These are phyloP conservation scores for Tuctoria greenei DNA, from an alignment of 176 grass and related monocot genomes.

Conservation along the genomic window DNA sequence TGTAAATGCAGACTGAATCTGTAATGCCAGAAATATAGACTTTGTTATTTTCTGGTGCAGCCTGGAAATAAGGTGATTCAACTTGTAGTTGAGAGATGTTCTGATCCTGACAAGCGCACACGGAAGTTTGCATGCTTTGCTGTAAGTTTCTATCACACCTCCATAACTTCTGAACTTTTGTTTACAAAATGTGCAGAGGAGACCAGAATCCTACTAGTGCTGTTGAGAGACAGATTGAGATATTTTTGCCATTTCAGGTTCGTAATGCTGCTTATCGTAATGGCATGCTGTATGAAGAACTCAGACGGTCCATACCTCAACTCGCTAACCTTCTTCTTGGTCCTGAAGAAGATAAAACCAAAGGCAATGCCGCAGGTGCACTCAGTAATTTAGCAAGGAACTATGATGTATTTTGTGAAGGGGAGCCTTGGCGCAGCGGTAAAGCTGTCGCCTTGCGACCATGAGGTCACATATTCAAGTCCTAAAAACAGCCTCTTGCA, in stretches of 20 bases:
- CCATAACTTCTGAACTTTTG: neutral
- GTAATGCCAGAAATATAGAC: constrained; percentile 19
- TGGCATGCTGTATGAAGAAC: constrained; percentile 77
- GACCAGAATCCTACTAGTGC: neutral
- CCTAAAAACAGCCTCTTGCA: too few species aligned
- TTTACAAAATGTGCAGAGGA: neutral
- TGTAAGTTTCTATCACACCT: constrained; percentile 50
- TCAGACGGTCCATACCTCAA: constrained; percentile 75
- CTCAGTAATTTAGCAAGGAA: constrained; percentile 87
- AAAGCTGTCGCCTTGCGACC: too few species aligned
- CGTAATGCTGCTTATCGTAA: constrained; percentile 99
- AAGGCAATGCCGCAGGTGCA: constrained; percentile 90
- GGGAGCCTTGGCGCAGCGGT: too few species aligned
- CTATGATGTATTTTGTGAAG: constrained; percentile 64
- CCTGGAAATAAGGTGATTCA: constrained; percentile 67
- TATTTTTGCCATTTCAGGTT: constrained; percentile 48
- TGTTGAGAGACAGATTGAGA: neutral
- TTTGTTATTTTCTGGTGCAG: constrained; percentile 42
- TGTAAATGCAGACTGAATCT: constrained; percentile 16
- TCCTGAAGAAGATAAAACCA: constrained; percentile 93
- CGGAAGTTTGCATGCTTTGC: constrained; percentile 98
- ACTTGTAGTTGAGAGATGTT: constrained; percentile 88
- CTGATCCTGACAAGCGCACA: constrained; percentile 83
- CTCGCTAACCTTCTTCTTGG: constrained; percentile 71
- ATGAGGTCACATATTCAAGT: too few species aligned